These are phyloP conservation scores for Plenodomus biglobosus DNA, from an alignment of 2,329 filamentous ascomycete species.

Conservation along the genomic window DNA sequence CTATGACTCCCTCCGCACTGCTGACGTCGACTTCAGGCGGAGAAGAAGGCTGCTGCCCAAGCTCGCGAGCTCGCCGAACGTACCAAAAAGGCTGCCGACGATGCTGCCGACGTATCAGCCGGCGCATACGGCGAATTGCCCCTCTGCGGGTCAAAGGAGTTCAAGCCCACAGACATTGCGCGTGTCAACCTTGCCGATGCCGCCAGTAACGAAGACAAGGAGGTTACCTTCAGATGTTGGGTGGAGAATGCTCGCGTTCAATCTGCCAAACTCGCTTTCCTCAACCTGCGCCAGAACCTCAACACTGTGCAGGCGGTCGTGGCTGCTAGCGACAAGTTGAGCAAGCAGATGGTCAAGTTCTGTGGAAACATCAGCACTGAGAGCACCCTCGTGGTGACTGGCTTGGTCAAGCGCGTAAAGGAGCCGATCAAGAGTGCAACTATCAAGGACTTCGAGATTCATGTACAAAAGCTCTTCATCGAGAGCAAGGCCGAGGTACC, in stretches of 20 bases:
- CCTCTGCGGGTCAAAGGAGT: constrained; percentile 57
- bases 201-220: constrained; percentile 42
- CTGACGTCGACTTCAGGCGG: constrained; percentile 33
- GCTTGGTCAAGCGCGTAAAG: constrained; percentile 74
- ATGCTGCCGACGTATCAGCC: constrained; percentile 66
- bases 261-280: constrained; percentile 86
- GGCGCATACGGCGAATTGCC: constrained; percentile 78
- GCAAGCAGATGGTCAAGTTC: constrained; percentile 95
- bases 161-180: constrained; percentile 56
- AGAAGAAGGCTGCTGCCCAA: constrained; percentile 46
- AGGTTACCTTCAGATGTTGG: constrained; percentile 74
- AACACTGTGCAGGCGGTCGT: constrained; percentile 83
- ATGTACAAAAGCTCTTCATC: constrained; percentile 82
- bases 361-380: constrained; percentile 73
- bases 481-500: constrained; percentile 65
- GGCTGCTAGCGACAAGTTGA: constrained; percentile 62
- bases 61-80: constrained; percentile 55
- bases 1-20: background rate
- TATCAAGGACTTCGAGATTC: constrained; percentile 79
- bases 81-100: constrained; percentile 62
- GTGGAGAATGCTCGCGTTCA: constrained; percentile 87
- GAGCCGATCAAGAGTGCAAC: constrained; percentile 87
- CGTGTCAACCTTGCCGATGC: constrained; percentile 59
- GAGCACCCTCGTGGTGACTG: constrained; percentile 80
- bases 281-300: constrained; percentile 76